Conservation (phyloP, 495 filamentous ascomycete species). For the Talaromyces thailandensis region DNA sequence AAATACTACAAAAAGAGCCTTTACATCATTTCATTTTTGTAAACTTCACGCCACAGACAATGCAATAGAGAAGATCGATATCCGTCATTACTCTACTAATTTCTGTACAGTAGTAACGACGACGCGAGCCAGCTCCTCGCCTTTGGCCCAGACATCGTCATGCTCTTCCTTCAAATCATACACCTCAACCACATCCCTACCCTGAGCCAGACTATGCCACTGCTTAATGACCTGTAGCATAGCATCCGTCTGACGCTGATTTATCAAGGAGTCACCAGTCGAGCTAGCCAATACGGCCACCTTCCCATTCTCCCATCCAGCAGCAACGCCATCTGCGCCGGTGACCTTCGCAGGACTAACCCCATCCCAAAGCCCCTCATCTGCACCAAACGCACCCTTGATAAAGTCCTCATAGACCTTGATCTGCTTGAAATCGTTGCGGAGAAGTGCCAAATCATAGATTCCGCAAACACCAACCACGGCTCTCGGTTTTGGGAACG, state of each 20-base stretch:
- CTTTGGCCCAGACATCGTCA: constrained; percentile 50
- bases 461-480: constrained; percentile 57
- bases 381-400: constrained; percentile 52
- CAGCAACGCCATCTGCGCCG: constrained; percentile 22
- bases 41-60: background rate
- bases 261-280: constrained; percentile 50
- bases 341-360: constrained; percentile 40
- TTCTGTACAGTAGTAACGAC: constrained; percentile 24
- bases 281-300: constrained; percentile 53
- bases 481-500: constrained; percentile 25
- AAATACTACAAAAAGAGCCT: background rate
- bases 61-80: background rate
- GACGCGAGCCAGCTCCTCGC: constrained; percentile 38
- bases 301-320: constrained; percentile 31
- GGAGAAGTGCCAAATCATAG: constrained; percentile 52
- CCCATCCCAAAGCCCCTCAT: constrained; percentile 39
- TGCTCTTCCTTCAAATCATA: constrained; percentile 50
- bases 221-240: constrained; percentile 33
- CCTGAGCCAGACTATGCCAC: constrained; percentile 18
- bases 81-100: constrained; percentile 11
- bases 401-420: constrained; percentile 50
- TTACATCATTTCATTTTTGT: background rate
- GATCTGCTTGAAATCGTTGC: constrained; percentile 36
- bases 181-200: constrained; percentile 24
- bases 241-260: constrained; percentile 38